Evolutionary conservation across 78 protist species (phyloP), one percentile per base, ranked within the genome.

Genomic region (Pigoraptor vietnamica): DNA sequence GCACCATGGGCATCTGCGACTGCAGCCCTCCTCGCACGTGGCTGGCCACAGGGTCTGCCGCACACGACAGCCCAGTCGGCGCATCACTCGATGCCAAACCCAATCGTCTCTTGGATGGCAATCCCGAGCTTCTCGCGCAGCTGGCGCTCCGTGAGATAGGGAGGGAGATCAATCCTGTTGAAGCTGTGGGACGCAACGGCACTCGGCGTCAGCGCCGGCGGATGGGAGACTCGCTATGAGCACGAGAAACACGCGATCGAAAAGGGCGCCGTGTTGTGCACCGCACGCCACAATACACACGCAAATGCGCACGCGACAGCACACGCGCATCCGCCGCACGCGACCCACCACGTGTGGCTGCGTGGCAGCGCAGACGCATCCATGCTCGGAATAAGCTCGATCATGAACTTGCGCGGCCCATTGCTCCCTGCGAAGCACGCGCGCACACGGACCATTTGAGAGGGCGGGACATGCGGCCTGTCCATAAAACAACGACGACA

Each of bases 111-210:
- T 48, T 82, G 94, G 0, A 95, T 67, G 81, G 98, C 98, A 24
- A 90, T 0, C 29, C 0, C 0, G 79, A 96, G 87, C 40, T 90
- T 93, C 84, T 93, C 92, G 14, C 39, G 37, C 35, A 96, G 48
- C 56, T 23, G 32, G 25, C 88, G 94, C 83, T 83, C n/a, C 89
- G 48, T 0, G 2, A 0, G 2, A 90, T 88, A 90, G 21, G 87
- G 83, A 21, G 93, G 93, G 1, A 91, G 35, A 34, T 92, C 91
- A 2, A 94, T 33, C 23, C 93, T 95, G 92, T 95, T 94, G 91
- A 96, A 96, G 88, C 98, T 92, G n/a, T n/a, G n/a, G n/a, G 96
- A 32, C 86, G 24, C 87, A 83, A 48, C 6, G n/a, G n/a, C n/a
- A n/a, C n/a, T n/a, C n/a, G n/a, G n/a, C n/a, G n/a, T n/a, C n/a